Evolutionary conservation across 23 red algal genomes (phyloP), one percentile per base, ranked within the genome.

Genomic region (Agarophyton chilense): DNA sequence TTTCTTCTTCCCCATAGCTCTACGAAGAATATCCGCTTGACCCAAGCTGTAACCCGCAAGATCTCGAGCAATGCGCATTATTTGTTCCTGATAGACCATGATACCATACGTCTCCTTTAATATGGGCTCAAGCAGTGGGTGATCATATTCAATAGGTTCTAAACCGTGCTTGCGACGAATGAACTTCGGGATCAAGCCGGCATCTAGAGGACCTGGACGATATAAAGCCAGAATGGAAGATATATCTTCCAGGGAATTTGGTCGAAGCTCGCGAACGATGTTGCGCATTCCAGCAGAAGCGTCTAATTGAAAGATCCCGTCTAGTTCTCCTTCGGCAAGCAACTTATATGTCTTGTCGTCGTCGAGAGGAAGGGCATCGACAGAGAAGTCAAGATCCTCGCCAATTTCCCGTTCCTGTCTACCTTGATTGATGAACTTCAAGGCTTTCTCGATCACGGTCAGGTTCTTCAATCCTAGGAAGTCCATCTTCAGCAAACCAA

Each of bases 1-100:
- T 57, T 98, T 98, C 60, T 98, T 98, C 77, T 98, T 98, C 44
- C 96, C 96, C 96, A 98, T 98, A 7, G 96, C 96, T 25, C 96
- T 46, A 13, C 96, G 87, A 25, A 98, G 81, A 56, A 95, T 98
- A 53, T 98, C 96, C 17, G 96, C 96, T 71, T 98, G 89, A 21
- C 96, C 93, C 63, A 98, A 52, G 19, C 89, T 88, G 78, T 98
- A 98, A n/a, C 96, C 96, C 22, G 92, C 96, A 61, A 98, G 66
- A 72, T 93, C 88, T 60, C 92, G 78, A 22, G 96, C 96, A 2
- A 98, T 87, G n/a, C 84, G 86, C 96, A 98, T 98, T 39, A 98
- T 98, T 57, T 98, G 96, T 86, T 98, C 96, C 73, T 98, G 96
- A 87, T 98, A 98, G 16, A 98, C 91, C 78, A 98, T 75, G 61